Percentiles rank a stretch among this genome's conserved stretches.
Conservation (phyloP, 2,329 filamentous ascomycete genomes). For the Plenodomus tracheiphilus region DNA sequence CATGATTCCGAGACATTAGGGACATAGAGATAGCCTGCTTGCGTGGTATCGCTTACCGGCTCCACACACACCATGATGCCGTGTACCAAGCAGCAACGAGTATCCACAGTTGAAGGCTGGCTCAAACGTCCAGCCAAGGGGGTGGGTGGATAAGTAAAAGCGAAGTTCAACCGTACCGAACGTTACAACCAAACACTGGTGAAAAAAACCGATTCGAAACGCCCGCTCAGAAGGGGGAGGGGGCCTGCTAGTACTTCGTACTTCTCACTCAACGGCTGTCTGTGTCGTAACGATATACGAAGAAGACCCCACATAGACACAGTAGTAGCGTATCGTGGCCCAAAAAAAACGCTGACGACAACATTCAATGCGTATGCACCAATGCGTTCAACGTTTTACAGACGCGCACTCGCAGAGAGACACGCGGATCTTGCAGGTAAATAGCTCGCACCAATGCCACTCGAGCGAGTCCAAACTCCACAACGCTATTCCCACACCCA, state of each 20-base stretch:
- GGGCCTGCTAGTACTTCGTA: neutral
- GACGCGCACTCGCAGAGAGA: neutral
- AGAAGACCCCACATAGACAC: neutral
- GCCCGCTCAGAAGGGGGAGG: neutral
- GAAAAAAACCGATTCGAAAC: neutral
- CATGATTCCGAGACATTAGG: neutral
- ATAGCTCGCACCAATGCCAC: neutral
- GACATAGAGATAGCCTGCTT: neutral
- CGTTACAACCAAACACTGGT: too few species aligned
- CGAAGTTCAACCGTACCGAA: too few species aligned
- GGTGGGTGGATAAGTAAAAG: too few species aligned
- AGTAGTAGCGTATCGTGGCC: neutral
- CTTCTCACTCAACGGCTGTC: neutral
- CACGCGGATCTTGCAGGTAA: neutral
- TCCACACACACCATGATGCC: too few species aligned
- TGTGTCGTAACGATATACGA: neutral
- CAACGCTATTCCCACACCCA: neutral
- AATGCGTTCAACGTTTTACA: neutral
- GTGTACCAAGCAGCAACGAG: too few species aligned
- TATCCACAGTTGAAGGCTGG: too few species aligned
- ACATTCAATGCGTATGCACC: neutral
- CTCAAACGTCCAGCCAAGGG: too few species aligned
- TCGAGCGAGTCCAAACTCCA: neutral
- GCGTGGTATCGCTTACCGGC: neutral
- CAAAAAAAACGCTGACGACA: neutral